Base-by-base conservation (phyloP, 495 filamentous ascomycete species). In the Aspergillus kassunensis region DNA sequence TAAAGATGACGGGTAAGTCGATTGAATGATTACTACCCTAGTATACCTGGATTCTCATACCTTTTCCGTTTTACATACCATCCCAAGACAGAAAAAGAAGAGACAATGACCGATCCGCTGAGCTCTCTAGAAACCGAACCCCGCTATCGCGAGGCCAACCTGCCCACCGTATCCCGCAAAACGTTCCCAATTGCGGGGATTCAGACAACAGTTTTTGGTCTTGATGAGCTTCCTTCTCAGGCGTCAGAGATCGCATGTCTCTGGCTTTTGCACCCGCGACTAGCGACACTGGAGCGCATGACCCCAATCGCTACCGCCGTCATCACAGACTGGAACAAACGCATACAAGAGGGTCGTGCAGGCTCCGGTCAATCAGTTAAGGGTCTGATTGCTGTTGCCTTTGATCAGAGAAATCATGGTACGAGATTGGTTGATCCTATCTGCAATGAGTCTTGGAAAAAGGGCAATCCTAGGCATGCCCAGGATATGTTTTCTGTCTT, bases 381-480 rank as follows among this genome's bases (percentile, higher is more conserved):
- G 49, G 74, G 87, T 4, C 62, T 97, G 39, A 85, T 97, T 46
- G 88, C 86, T 18, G 81, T 91, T 11, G 78, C 87, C 2, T 93
- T 92, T 61, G 93, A 97, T 60, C 88, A 91, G 64, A 73, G 92
- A 23, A 98, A 98, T 59, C 93, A 97, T 69, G 92, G 92, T 4
- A 73, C 80, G 2, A 69, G 93, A 45, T 64, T 82, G 49, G 78
- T 91, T 31, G 66, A 76, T 42, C 61, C 69, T 9, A 49, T 75
- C 3, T 70, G 71, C 15, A 97, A 96, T 61, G 75, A 84, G 58
- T 75, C 83, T 6, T 97, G 91, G 92, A 78, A 79, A 46, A 65
- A 82, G 25, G 90, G 90, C 18, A 97, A 98, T 60, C 70, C 77
- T 24, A 81, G 77, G 6, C 93, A 98, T 76, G 91, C 89, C 18